Conservation (phyloP, 2,329 filamentous ascomycete species). For the Hymenoscyphus occultus region DNA sequence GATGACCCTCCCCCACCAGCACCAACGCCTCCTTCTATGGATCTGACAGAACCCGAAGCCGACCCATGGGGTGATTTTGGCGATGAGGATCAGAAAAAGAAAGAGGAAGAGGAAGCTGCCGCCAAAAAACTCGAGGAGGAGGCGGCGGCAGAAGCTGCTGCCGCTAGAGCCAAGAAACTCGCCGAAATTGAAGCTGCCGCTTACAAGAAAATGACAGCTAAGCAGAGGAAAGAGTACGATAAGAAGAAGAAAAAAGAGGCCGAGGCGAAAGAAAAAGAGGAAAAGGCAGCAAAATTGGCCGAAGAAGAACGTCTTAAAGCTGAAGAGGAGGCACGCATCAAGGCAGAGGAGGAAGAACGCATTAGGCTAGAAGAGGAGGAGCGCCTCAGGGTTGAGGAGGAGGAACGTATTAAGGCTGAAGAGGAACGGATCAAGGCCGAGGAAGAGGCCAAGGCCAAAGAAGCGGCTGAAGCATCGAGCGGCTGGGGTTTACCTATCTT, state of each 20-base stretch:
- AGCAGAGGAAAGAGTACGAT: conserved; percentile 33
- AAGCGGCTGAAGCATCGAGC: conserved; percentile 25
- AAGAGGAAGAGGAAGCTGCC: conserved; percentile 45
- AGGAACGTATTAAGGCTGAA: conserved; percentile 37
- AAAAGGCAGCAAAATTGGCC: conserved; percentile 47
- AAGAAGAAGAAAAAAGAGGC: conserved; percentile 38
- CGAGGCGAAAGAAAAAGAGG: conserved; percentile 32
- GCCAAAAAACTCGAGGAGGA: conserved; percentile 35
- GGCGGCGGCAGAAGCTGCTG: conserved; percentile 33
- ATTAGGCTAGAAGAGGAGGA: no score
- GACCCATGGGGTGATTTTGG: conserved; percentile 39
- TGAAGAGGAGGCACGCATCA: conserved; percentile 20
- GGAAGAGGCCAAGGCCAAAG: conserved; percentile 40
- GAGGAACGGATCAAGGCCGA: conserved; percentile 33
- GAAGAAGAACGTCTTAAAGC: conserved; percentile 42
- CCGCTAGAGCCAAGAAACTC: background rate
- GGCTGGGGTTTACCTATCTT: conserved; percentile 35
- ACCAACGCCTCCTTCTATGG: conserved; percentile 47
- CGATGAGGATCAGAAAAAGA: conserved; percentile 38
- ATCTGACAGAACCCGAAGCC: conserved; percentile 44
- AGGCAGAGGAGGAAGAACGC: no score
- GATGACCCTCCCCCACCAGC: conserved; percentile 45
- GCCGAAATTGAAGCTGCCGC: conserved; percentile 40
- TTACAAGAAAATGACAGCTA: conserved; percentile 41
- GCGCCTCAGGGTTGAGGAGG: no score